Base-by-base conservation (phyloP, 176 grass and related monocot species). In the Aegilops sharonensis region DNA sequence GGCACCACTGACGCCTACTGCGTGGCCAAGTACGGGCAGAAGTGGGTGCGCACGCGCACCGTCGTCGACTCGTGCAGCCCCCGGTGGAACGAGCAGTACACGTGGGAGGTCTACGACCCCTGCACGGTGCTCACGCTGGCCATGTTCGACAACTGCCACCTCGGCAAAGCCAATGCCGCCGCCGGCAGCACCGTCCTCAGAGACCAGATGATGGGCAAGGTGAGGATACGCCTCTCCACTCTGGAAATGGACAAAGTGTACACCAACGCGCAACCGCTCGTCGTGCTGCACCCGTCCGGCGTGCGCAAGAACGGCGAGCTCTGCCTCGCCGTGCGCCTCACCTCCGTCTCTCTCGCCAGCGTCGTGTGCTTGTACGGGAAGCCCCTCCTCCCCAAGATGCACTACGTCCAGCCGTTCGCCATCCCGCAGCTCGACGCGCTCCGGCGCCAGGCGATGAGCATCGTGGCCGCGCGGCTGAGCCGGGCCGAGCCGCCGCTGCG, bases 31-130 rank as follows among this genome's bases (percentile, higher is more conserved):
- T 94, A 97, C 87, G 92, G 95, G 20, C 90, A 94, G 42, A 94
- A 97, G 80, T 97, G 95, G 95, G 92, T 94, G 29, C 90, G 95
- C 39, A 94, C 95, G 36, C 89, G 92, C 42, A 97, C 95, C 9
- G 80, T 94, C 18, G 63, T 88, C 1, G 78, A 87, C 67, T 87
- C 85, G 23, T 92, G 86, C 81, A 84, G 78, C 65, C 95, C 90
- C 0, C 77, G 74, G 60, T 97, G 95, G 95, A 97, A 97, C 82
- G 95, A 97, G 85, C 95, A 94, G 83, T 97, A 94, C 90, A 97
- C 95, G 11, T 97, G 92, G 92, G 92, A 94, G 74, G 90, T 97
- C 7, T 88, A 92, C 73, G 95, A 97, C 82, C 95, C 84, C 2
- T 92, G 88, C 86, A 97, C 92, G 2, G 95, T 94, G 75, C 84